Base-by-base conservation (phyloP, 129 eudicot species). In the Glebionis coronaria region DNA sequence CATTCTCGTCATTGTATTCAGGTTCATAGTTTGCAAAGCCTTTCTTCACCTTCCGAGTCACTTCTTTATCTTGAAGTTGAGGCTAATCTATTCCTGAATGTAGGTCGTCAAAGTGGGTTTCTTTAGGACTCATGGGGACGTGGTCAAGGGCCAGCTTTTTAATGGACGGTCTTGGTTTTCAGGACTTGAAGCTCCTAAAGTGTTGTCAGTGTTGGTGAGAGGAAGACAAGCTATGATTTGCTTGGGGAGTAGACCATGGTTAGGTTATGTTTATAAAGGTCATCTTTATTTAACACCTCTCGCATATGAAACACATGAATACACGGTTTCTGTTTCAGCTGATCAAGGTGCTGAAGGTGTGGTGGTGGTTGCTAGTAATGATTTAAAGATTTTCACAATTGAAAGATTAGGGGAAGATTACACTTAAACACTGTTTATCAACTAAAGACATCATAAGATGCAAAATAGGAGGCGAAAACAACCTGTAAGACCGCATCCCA, bases 1-100 rank as follows among this genome's bases (percentile, higher is more conserved):
- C 12, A 89, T 94, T 97, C 99, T 9, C 97, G 89, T 82, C 97
- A 94, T 67, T 84, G 95, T 63, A 89, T 94, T 97, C 95, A 94
- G 76, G 74, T 94, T 70, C 72, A 89, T 55, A 94, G 97, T 65
- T 19, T 89, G 78, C 97, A 89, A 73, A 94, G 99, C 82, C 95
- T 94, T 14, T 89, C 92, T 13, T 94, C 99, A 9, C 86, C 99
- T 61, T 97, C 99, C 0, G 99, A 94, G 53, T 94, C 99, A 63
- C 97, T 94, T 44, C 87, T 94, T 4, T 94, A 89, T 75, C 97
- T 94, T 62, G 99, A 94, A 79, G 88, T 94, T 70, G 95, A 94
- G 79, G 97, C 99, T 42, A 94, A 85, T 65, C 85, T 94, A 19
- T 94, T 94, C 75, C 78, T 94, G 25, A 94, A 94, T 56, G 88